phyloP scores from a whole-genome alignment of 2,329 filamentous ascomycete genomes.

The Fusarium setosum region DNA sequence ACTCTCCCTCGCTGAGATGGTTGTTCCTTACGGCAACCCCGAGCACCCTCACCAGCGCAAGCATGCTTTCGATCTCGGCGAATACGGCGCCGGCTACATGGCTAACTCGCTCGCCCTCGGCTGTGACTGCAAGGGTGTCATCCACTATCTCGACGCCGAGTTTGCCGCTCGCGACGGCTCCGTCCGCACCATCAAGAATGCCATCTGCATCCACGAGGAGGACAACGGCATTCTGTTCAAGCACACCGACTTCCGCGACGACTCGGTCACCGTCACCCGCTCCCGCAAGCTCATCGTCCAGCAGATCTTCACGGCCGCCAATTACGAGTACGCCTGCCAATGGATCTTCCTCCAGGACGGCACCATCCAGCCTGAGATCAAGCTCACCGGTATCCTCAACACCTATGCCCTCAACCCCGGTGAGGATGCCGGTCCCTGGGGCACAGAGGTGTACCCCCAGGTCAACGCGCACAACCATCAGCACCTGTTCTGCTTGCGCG shows the following conservation, averaged over 20 bases:
- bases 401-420: constrained; percentile 85
- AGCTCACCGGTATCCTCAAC: constrained; percentile 92
- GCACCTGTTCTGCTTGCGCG: constrained; percentile 90
- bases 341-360: constrained; percentile 91
- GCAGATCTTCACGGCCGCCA: constrained; percentile 94
- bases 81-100: constrained; percentile 87
- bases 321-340: constrained; percentile 85
- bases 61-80: constrained; percentile 83
- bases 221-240: constrained; percentile 94
- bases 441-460: constrained; percentile 85
- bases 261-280: constrained; percentile 86
- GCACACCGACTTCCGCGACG: constrained; percentile 92
- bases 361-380: constrained; percentile 90
- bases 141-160: constrained; percentile 90
- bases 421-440: constrained; percentile 88
- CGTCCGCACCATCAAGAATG: constrained; percentile 88
- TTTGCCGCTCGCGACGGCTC: constrained; percentile 83
- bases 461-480: constrained; percentile 97
- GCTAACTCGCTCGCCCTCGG: constrained; percentile 81
- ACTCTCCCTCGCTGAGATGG: constrained; percentile 92
- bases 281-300: constrained; percentile 88
- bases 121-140: constrained; percentile 89
- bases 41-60: constrained; percentile 85
- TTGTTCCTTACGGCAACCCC: constrained; percentile 88
- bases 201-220: constrained; percentile 95